These are phyloP conservation scores for Iberis amara DNA, from an alignment of 441 rosid species.

Conservation along the genomic window DNA sequence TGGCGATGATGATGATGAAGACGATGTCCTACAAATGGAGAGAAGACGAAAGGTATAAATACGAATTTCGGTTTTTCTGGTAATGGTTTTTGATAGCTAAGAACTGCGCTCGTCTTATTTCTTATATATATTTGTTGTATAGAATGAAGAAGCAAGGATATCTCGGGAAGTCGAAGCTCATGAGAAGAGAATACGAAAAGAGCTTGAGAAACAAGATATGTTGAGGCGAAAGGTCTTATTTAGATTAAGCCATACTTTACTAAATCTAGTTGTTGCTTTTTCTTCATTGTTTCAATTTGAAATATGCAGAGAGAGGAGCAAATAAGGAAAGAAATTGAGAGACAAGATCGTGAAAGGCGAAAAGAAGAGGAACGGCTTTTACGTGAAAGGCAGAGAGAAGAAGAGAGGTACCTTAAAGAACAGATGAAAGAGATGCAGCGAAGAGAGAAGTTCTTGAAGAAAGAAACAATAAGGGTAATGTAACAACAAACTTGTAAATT, in stretches of 20 bases:
- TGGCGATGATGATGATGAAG: slow-evolving; percentile 56
- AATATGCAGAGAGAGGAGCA: slow-evolving; percentile 92
- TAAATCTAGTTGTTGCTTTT: slow-evolving; percentile 10
- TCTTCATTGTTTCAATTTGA: too few species aligned
- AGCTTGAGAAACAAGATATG: slow-evolving; percentile 84
- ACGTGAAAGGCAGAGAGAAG: slow-evolving; percentile 93
- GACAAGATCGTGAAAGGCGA: slow-evolving; percentile 86
- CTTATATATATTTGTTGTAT: slow-evolving; percentile 21
- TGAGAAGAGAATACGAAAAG: slow-evolving; percentile 77
- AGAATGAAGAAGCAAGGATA: slow-evolving; percentile 87
- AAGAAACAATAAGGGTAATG: slow-evolving; percentile 73
- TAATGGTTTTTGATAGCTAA: not conserved
- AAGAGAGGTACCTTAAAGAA: slow-evolving; percentile 77
- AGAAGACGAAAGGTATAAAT: slow-evolving; percentile 62
- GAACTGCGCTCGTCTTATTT: slow-evolving; percentile 11
- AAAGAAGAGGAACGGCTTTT: slow-evolving; percentile 84
- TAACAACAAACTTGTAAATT: slow-evolving; percentile 10
- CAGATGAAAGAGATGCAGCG: slow-evolving; percentile 85
- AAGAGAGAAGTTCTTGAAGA: slow-evolving; percentile 78
- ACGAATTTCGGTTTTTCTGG: slow-evolving; percentile 2
- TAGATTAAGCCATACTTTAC: slow-evolving; percentile 1
- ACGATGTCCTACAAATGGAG: slow-evolving; percentile 52
- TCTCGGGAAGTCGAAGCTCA: slow-evolving; percentile 78
- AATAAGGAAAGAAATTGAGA: slow-evolving; percentile 84
- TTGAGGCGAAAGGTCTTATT: slow-evolving; percentile 68